Conservation (phyloP, 1,284 basidiomycete species). For the Sanghuangporus sanghuang region DNA sequence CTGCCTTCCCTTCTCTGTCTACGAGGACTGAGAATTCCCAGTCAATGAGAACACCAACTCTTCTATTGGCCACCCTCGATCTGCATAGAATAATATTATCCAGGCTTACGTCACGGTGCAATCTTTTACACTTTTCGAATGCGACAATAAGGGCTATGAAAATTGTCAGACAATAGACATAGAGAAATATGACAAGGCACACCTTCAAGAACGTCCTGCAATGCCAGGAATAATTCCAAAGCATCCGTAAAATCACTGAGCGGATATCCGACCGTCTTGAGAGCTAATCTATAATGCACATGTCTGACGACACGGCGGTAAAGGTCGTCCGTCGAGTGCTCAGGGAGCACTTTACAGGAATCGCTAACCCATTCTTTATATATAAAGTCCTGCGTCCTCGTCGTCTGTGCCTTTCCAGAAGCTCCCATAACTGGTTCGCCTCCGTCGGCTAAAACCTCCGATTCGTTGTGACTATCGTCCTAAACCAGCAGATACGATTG, state of each 20-base stretch:
- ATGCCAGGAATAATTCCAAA: slow-evolving; percentile 14
- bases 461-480: not conserved
- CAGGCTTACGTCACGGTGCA: slow-evolving; percentile 33
- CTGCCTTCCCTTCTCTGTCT: slow-evolving; percentile 25
- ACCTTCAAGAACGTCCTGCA: not conserved
- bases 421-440: not conserved
- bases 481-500: not conserved
- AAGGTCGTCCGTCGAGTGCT: not conserved
- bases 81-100: slow-evolving; percentile 28
- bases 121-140: slow-evolving; percentile 22
- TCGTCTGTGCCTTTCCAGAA: not conserved
- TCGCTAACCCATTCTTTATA: slow-evolving; percentile 8
- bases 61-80: slow-evolving; percentile 15
- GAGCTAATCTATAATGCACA: slow-evolving; percentile 18
- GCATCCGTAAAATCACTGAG: slow-evolving; percentile 14
- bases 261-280: slow-evolving; percentile 17
- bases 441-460: not conserved
- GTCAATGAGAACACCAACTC: slow-evolving; percentile 29
- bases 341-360: not conserved
- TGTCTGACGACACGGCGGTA: slow-evolving; percentile 9
- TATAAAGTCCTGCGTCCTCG: not conserved
- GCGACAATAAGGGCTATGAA: slow-evolving; percentile 26
- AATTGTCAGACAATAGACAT: slow-evolving; percentile 10
- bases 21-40: slow-evolving; percentile 28
- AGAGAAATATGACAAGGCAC: not conserved